Base-by-base conservation (phyloP, 257 asterid genomes). In the Coffea canephora region DNA sequence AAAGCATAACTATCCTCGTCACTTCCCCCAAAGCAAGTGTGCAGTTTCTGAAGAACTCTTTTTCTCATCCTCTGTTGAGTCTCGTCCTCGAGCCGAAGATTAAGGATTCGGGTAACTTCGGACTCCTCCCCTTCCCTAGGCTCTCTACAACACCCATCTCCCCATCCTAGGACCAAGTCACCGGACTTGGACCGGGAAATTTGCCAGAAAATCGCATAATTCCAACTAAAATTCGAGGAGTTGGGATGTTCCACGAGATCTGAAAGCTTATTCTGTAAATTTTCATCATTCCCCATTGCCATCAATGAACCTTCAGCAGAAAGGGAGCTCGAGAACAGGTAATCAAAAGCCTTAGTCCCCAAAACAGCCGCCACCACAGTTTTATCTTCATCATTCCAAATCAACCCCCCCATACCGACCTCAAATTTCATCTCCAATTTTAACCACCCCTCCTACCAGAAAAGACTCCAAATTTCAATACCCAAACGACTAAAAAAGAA, bases 141-240 rank as follows among this genome's bases (percentile, higher is more conserved):
- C 83, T 96, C 99, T 67, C 99, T 88, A 64, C 99, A 96, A 73
- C 97, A 94, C 25, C 99, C 99, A 75, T 96, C 99, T 3, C 99
- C 99, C 99, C 99, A 96, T 25, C 96, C 98, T 52, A 96, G 77
- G 27, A 96, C 97, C 87, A 93, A 81, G 64, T 96, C 98, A 1
- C 97, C 97, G 0, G 92, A 85, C 68, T 92, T 96, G 19, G 98
- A 92, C 96, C 88, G 83, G 1, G 97, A 96, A 73, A 91, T 90
- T 87, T 93, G 99, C 99, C 99, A 95, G 78, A 95, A 95, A 41
- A 95, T 91, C 0, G 98, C 99, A 36, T 96, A 94, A 87, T 94
- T 96, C 99, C 99, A 96, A 61, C 91, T 82, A 76, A 91, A 93
- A 36, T 88, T 89, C 66, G 87, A 79, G 0, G 91, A 74, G 84